Evolutionary conservation across 2,329 filamentous ascomycete species (phyloP).

Genomic region (Fusarium sp.): DNA sequence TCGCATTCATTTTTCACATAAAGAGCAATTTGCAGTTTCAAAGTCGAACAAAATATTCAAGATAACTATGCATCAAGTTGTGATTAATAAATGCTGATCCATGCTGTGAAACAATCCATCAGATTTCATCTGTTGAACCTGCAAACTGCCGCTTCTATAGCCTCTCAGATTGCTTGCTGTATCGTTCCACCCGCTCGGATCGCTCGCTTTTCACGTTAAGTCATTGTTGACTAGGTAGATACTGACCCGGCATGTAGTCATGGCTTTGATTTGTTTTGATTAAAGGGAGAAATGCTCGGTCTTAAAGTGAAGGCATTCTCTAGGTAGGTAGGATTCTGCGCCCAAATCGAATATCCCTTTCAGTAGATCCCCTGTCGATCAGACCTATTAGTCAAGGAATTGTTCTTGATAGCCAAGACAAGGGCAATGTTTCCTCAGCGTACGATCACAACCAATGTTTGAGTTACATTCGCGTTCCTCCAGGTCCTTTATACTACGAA

Average conservation of each 20-base stretch:
- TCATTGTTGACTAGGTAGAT: too few relatives aligned
- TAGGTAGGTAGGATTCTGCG: not conserved
- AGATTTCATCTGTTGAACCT: not conserved
- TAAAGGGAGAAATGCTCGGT: not conserved
- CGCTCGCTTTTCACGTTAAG: not conserved
- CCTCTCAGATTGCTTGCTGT: not conserved
- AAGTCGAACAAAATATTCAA: not conserved
- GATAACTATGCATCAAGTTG: not conserved
- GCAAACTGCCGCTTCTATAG: not conserved
- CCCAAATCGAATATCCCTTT: not conserved
- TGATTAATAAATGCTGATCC: not conserved
- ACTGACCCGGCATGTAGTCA: not conserved
- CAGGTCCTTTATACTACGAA: not conserved
- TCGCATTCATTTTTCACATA: not conserved
- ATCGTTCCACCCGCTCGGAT: not conserved
- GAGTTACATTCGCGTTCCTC: constrained; percentile 8
- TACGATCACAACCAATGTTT: not conserved
- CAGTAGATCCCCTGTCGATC: constrained; percentile 33
- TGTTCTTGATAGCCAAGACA: not conserved
- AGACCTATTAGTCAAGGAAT: constrained; percentile 6
- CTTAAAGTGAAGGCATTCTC: not conserved
- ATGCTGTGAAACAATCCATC: not conserved
- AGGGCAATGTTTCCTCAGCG: constrained; percentile 4
- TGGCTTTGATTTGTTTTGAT: not conserved
- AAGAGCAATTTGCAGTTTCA: not conserved